Evolutionary conservation across 768 basidiomycete species (phyloP), one percentile per base, ranked within the genome.

Genomic region (Hericium alpestre): DNA sequence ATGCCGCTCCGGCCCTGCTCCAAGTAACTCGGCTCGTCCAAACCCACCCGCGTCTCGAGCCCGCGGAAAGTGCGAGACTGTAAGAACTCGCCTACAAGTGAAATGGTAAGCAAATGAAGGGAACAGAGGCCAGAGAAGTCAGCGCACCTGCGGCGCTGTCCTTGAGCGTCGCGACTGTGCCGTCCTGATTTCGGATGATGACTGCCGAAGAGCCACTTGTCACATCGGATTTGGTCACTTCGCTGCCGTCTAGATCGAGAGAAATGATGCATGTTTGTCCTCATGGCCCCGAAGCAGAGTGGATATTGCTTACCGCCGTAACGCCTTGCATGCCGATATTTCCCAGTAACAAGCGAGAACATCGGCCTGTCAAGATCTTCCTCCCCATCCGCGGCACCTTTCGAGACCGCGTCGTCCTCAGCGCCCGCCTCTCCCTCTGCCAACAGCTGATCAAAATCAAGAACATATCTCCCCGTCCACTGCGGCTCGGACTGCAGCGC

Each of bases 1-100:
- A 95, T 86, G 5, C 95, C 95, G 62, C 81, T 88, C 49, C 93
- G 73, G 0, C 95, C 95, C 68, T 95, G 89, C 71, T 96, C 91
- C 58, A 98, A 69, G 41, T 85, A 68, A 59, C 87, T 81, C 0
- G 94, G 93, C 1, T 75, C 79, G 64, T 95, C 90, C 67, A 88
- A 74, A 0, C 90, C 92, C 11, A 85, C 63, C 9, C 87, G 77
- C 20, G 80, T 71, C 58, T 97, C 94, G 23, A 97, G 74, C 1
- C 95, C 95, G 46, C 78, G 80, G 71, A 87, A 98, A 0, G 80
- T 82, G 50, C 93, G 80, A 15, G 73, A 72, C 27, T 86, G 82
- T 16, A 96, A 72, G 70, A 87, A 93, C 64, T 82, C 76, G 43
- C 80, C 91, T 83, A 54, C 41, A 50, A 58, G 20, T 18, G 58